Conservation (phyloP, 192 early-diverging fungal genomes). For the Allomyces macrogynus region DNA sequence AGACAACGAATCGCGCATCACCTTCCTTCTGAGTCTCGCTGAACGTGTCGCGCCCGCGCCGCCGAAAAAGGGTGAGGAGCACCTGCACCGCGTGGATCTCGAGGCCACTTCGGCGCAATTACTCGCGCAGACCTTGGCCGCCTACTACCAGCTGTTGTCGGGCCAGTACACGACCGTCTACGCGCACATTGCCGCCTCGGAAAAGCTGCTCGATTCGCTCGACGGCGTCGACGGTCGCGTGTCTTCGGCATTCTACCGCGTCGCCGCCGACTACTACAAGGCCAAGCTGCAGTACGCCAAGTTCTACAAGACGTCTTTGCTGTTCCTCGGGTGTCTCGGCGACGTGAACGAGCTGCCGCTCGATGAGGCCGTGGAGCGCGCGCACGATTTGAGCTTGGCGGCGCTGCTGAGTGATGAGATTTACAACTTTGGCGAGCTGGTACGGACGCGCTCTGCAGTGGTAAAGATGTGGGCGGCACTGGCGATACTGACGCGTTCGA, state of each 20-base stretch:
- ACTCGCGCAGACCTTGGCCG: constrained; percentile 65
- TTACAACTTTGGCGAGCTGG: constrained; percentile 98
- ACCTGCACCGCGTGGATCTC: constrained; percentile 3
- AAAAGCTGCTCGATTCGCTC: constrained; percentile 57
- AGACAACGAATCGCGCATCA: constrained; percentile 47
- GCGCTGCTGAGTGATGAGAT: constrained; percentile 86
- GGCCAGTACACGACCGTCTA: constrained; percentile 69
- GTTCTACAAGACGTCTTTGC: constrained; percentile 86
- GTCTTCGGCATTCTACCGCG: constrained; percentile 83
- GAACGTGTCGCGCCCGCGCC: constrained; percentile 41
- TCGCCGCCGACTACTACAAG: constrained; percentile 94
- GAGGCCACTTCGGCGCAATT: constrained; percentile 68
- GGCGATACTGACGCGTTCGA: not conserved
- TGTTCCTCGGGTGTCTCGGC: constrained; percentile 73
- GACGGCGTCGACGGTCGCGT: constrained; percentile 65
- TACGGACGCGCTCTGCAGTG: constrained; percentile 21
- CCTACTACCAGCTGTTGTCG: constrained; percentile 58
- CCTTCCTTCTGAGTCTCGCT: constrained; percentile 51
- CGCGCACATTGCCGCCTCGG: constrained; percentile 60
- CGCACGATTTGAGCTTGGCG: constrained; percentile 73
- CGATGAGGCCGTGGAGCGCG: constrained; percentile 67
- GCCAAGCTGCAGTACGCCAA: constrained; percentile 75
- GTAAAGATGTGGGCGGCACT: too few species aligned
- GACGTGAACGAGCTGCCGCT: constrained; percentile 54
- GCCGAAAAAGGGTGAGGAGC: not conserved